Percentiles rank a stretch among this genome's conserved stretches.
Evolutionary conservation across 1,139 yeast genomes (phyloP).

Genomic region (Debaryomycetaceae sp.): DNA sequence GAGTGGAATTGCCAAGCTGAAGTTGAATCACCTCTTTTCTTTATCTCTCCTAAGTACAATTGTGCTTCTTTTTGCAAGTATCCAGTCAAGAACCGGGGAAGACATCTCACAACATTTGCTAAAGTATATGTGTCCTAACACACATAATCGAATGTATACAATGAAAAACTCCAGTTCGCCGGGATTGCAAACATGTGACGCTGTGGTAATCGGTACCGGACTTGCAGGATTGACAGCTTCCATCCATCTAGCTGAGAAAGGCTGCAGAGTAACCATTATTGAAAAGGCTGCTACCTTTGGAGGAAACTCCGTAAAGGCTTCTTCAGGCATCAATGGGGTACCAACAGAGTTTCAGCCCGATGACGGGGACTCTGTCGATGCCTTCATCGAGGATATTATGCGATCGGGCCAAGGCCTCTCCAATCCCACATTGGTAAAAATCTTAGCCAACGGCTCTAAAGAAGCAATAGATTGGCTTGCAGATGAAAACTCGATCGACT

Average conservation of each 20-base stretch:
- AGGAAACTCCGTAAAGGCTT: slow-evolving; percentile 38
- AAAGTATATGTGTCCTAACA: too few relatives aligned
- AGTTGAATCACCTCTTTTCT: too few relatives aligned
- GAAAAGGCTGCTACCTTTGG: slow-evolving; percentile 32
- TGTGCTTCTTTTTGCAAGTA: background rate
- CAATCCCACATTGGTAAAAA: slow-evolving; percentile 20
- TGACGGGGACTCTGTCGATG: slow-evolving; percentile 20
- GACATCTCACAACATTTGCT: background rate
- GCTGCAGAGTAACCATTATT: slow-evolving; percentile 23
- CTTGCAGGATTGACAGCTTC: slow-evolving; percentile 35
- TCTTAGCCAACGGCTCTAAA: slow-evolving; percentile 23
- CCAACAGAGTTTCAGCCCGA: slow-evolving; percentile 27
- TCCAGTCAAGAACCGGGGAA: background rate
- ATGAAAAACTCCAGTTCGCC: too few relatives aligned
- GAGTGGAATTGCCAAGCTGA: too few relatives aligned
- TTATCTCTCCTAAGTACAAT: too few relatives aligned
- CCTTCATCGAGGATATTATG: slow-evolving; percentile 26
- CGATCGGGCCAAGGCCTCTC: slow-evolving; percentile 29
- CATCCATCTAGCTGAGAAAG: slow-evolving; percentile 21
- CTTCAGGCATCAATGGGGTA: slow-evolving; percentile 40
- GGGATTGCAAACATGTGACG: slow-evolving; percentile 6
- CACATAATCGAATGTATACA: too few relatives aligned
- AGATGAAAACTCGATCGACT: slow-evolving; percentile 21
- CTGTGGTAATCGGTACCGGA: slow-evolving; percentile 31
- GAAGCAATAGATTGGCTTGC: slow-evolving; percentile 33